A percentile compares a stretch with the other conserved stretches of the same genome.
These are phyloP conservation scores for Mycosarcoma mackinlayi DNA, from an alignment of 1,284 basidiomycete species.

Conservation along the genomic window DNA sequence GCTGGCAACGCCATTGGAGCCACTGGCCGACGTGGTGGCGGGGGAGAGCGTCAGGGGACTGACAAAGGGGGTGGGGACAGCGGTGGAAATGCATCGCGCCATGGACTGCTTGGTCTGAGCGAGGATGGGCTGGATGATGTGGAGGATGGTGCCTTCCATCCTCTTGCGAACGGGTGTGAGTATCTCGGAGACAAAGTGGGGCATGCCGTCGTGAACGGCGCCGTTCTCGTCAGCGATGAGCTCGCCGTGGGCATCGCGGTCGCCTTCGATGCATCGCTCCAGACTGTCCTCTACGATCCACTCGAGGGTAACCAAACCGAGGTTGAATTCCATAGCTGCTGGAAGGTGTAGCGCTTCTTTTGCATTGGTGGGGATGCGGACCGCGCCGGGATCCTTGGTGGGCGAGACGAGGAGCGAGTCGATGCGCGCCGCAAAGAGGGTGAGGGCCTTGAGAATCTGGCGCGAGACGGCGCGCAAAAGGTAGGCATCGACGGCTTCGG, in stretches of 20 bases:
- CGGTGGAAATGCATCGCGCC: slow-evolving; percentile 49
- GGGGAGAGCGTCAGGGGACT: slow-evolving; percentile 40
- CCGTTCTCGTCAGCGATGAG: slow-evolving; percentile 55
- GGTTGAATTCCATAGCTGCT: slow-evolving; percentile 64
- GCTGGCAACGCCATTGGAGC: neutral
- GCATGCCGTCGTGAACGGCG: slow-evolving; percentile 55
- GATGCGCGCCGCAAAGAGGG: slow-evolving; percentile 65
- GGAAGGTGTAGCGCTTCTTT: slow-evolving; percentile 56
- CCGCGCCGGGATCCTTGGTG: slow-evolving; percentile 48
- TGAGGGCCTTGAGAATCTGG: slow-evolving; percentile 64
- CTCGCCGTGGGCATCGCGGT: slow-evolving; percentile 48
- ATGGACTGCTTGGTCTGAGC: slow-evolving; percentile 54
- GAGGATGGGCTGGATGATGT: slow-evolving; percentile 65
- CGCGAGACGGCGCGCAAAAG: slow-evolving; percentile 65
- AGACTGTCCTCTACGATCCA: slow-evolving; percentile 67
- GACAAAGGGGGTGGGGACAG: slow-evolving; percentile 58
- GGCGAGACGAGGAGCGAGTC: slow-evolving; percentile 62
- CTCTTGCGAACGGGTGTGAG: slow-evolving; percentile 65
- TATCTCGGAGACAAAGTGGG: slow-evolving; percentile 65
- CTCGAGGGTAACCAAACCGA: slow-evolving; percentile 62
- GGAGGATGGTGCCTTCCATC: slow-evolving; percentile 66
- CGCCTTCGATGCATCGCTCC: slow-evolving; percentile 65
- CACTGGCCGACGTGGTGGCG: slow-evolving; percentile 27
- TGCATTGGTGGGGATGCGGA: slow-evolving; percentile 55
- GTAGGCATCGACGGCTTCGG: slow-evolving; percentile 60